A percentile compares a stretch with the other conserved stretches of the same genome.
Conservation (phyloP, 768 basidiomycete genomes). For the Termitomyces bulborhizus region DNA sequence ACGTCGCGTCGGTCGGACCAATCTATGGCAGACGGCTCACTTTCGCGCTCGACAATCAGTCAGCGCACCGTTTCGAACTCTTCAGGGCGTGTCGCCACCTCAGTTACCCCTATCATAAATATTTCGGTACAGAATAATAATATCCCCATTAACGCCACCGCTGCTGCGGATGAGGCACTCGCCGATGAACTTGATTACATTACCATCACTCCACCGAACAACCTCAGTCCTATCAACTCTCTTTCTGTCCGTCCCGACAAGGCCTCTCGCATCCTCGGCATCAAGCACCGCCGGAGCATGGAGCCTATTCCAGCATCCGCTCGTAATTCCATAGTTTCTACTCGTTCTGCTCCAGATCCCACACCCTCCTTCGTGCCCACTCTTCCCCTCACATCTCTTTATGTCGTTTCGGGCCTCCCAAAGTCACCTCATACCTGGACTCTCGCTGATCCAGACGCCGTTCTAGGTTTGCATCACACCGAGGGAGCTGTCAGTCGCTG, state of each 20-base stretch:
- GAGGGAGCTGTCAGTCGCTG: slow-evolving; percentile 84
- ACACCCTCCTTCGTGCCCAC: slow-evolving; percentile 62
- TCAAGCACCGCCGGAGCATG: slow-evolving; percentile 72
- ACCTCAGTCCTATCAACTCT: slow-evolving; percentile 25
- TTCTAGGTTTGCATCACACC: slow-evolving; percentile 73
- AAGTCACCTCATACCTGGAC: slow-evolving; percentile 91
- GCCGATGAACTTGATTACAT: slow-evolving; percentile 76
- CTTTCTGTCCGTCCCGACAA: slow-evolving; percentile 54
- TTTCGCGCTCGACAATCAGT: slow-evolving; percentile 18
- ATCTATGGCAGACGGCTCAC: slow-evolving; percentile 29
- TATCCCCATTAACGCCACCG: slow-evolving; percentile 19
- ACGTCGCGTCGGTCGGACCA: slow-evolving; percentile 47
- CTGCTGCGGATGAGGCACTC: slow-evolving; percentile 38
- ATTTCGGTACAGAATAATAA: slow-evolving; percentile 34
- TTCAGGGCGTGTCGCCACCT: slow-evolving; percentile 21
- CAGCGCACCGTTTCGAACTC: slow-evolving; percentile 11
- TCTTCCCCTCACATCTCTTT: slow-evolving; percentile 74
- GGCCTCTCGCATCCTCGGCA: slow-evolving; percentile 72
- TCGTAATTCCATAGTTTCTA: slow-evolving; percentile 74
- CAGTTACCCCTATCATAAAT: slow-evolving; percentile 49
- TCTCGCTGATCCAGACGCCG: slow-evolving; percentile 77
- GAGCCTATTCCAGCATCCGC: slow-evolving; percentile 77
- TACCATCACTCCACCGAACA: slow-evolving; percentile 31
- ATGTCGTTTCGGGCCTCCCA: slow-evolving; percentile 83
- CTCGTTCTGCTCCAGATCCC: slow-evolving; percentile 54